Conservation (phyloP, 257 asterid species). For the Ocimum tenuiflorum region DNA sequence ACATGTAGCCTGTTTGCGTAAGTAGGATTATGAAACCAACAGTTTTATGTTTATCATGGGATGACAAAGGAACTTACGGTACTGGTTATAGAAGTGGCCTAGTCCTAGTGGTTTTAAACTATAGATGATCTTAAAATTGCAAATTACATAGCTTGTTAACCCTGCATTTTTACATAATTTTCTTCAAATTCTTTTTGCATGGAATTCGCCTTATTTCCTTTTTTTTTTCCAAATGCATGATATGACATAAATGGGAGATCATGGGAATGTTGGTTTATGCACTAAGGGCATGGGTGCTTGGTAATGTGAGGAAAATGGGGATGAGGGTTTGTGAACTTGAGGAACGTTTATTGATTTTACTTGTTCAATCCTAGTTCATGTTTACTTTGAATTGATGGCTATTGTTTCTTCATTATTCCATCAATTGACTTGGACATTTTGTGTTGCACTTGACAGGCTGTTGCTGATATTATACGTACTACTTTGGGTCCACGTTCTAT, state of each 20-base stretch:
- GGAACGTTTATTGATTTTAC: neutral
- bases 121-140: neutral
- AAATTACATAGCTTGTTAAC: neutral
- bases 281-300: no score
- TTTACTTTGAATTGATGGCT: neutral
- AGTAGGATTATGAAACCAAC: neutral
- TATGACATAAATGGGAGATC: neutral
- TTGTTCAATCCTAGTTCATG: neutral
- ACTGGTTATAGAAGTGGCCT: conserved; percentile 1
- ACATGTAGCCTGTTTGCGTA: neutral
- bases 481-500: conserved; percentile 91
- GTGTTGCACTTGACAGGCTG: conserved; percentile 50
- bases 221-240: neutral
- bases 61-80: neutral
- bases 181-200: neutral
- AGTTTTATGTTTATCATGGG: neutral
- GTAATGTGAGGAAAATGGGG: neutral
- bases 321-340: neutral
- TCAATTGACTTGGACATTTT: neutral
- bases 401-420: neutral
- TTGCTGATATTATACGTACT: conserved; percentile 88
- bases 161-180: no score
- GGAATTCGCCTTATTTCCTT: neutral
- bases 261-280: neutral
- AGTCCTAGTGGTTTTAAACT: neutral